Evolutionary conservation across 495 filamentous ascomycete species (phyloP).

Genomic region (Polyplosphaeria fusca): DNA sequence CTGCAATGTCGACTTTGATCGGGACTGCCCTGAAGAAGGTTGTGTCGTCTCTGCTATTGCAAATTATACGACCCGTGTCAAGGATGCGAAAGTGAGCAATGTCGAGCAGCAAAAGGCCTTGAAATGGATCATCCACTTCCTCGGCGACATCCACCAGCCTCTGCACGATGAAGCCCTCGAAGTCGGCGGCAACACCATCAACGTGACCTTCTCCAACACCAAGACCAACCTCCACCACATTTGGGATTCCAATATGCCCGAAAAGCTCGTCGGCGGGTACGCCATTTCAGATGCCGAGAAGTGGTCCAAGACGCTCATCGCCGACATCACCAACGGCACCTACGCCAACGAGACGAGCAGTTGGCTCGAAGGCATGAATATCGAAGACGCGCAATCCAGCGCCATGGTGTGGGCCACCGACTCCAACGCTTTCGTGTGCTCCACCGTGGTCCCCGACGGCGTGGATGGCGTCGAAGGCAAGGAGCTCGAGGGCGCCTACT

Average conservation of each 20-base stretch:
- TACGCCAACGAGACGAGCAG: conserved; percentile 41
- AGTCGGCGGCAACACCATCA: conserved; percentile 59
- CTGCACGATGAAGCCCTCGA: conserved; percentile 60
- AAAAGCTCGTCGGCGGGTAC: conserved; percentile 55
- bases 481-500: conserved; percentile 63
- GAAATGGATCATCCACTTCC: conserved; percentile 61
- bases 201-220: conserved; percentile 51
- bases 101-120: conserved; percentile 51
- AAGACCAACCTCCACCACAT: conserved; percentile 54
- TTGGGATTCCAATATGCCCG: conserved; percentile 61
- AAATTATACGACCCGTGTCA: conserved; percentile 52
- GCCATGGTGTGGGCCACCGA: conserved; percentile 61
- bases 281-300: conserved; percentile 46
- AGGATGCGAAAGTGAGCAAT: conserved; percentile 42
- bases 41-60: conserved; percentile 61
- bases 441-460: conserved; percentile 56
- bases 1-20: conserved; percentile 57
- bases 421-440: conserved; percentile 60
- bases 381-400: conserved; percentile 48
- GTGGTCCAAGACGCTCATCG: conserved; percentile 53
- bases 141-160: conserved; percentile 66
- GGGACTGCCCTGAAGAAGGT: conserved; percentile 60
- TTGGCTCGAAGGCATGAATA: conserved; percentile 54
- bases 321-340: conserved; percentile 52
- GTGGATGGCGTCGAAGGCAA: conserved; percentile 50